A percentile compares a stretch with the other conserved stretches of the same genome.
These are phyloP conservation scores for Pseudocercospora macadamiae DNA, from an alignment of 2,329 filamentous ascomycete genomes.

Conservation along the genomic window DNA sequence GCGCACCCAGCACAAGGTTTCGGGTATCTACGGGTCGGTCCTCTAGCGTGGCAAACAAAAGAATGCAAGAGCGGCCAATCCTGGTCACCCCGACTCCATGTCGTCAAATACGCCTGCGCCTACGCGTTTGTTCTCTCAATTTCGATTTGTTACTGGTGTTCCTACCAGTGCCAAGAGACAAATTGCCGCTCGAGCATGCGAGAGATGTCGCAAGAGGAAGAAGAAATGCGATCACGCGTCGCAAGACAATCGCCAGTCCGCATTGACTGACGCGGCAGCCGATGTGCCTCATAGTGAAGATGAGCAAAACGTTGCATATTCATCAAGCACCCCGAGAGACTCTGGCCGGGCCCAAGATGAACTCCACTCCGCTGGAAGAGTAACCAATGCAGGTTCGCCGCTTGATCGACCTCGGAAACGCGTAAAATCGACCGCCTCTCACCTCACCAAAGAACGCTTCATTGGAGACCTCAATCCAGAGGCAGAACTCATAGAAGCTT, in stretches of 20 bases:
- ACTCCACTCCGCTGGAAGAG: too few species aligned
- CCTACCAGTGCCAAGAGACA: constrained; percentile 5
- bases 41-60: too few species aligned
- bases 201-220: constrained; percentile 15
- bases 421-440: not conserved
- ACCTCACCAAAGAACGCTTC: constrained; percentile 4
- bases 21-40: too few species aligned
- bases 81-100: not conserved
- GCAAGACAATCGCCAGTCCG: not conserved
- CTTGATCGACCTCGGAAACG: not conserved
- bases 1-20: too few species aligned
- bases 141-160: constrained; percentile 12
- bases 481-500: constrained; percentile 14
- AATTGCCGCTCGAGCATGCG: constrained; percentile 11
- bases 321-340: too few species aligned
- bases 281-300: not conserved
- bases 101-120: not conserved
- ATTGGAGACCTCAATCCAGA: constrained; percentile 22
- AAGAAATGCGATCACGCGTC: constrained; percentile 14
- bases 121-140: constrained; percentile 8
- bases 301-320: too few species aligned
- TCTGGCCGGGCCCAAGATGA: too few species aligned
- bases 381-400: not conserved
- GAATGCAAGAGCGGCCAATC: too few species aligned
- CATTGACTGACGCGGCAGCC: not conserved